Percentiles rank a stretch among this genome's conserved stretches.
These are phyloP conservation scores for Cordyceps farinosa DNA, from an alignment of 2,329 filamentous ascomycete genomes.

Conservation along the genomic window DNA sequence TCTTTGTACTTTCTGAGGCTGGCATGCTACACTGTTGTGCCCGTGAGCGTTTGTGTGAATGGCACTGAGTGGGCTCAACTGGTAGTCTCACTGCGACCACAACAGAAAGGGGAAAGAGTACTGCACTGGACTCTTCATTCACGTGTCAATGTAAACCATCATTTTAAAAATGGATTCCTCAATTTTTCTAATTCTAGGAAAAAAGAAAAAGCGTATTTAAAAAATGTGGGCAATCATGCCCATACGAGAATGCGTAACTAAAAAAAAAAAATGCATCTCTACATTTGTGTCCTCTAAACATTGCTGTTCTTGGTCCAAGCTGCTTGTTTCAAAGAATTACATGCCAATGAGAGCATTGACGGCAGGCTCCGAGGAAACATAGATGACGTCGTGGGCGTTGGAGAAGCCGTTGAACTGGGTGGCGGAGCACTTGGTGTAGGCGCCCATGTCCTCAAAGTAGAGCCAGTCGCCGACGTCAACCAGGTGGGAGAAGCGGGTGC, in stretches of 20 bases:
- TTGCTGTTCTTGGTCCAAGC: neutral
- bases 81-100: too few species aligned
- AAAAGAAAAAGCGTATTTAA: neutral
- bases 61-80: too few species aligned
- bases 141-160: too few species aligned
- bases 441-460: conserved; percentile 98
- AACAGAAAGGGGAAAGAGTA: too few species aligned
- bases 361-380: conserved; percentile 90
- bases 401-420: conserved; percentile 98
- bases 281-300: neutral
- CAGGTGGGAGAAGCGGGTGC: conserved; percentile 70
- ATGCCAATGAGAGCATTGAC: conserved; percentile 66
- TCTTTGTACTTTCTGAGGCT: neutral
- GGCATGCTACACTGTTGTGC: too few species aligned
- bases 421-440: conserved; percentile 96
- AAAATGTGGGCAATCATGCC: neutral
- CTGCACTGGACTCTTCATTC: too few species aligned
- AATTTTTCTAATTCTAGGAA: too few species aligned
- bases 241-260: conserved; percentile 5
- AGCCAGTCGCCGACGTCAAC: conserved; percentile 96
- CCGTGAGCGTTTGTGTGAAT: too few species aligned
- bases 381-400: conserved; percentile 87
- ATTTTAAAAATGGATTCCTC: neutral
- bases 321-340: conserved; percentile 6
- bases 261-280: neutral